A percentile compares a stretch with the other conserved stretches of the same genome.
Evolutionary conservation across 2,329 filamentous ascomycete genomes (phyloP).

Genomic region (Rugonectria rugulosa): DNA sequence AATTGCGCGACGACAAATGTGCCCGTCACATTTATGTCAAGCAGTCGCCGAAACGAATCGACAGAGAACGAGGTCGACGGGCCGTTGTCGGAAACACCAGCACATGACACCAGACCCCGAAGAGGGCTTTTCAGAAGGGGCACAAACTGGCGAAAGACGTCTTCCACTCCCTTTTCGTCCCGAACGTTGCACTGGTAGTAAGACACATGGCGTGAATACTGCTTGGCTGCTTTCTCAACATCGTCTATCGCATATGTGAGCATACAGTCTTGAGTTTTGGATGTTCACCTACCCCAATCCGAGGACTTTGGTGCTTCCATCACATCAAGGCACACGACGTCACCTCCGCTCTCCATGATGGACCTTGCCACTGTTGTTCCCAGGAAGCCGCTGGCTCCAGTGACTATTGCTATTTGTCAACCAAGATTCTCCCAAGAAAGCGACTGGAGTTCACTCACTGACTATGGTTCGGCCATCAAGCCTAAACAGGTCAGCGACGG

Average conservation of each 20-base stretch:
- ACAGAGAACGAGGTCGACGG: slow-evolving; percentile 38
- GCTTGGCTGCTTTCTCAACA: background rate
- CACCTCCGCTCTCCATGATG: slow-evolving; percentile 43
- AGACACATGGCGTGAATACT: background rate
- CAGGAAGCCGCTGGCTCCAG: slow-evolving; percentile 15
- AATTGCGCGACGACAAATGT: slow-evolving; percentile 56
- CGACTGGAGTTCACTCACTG: background rate
- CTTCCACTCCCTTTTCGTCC: background rate
- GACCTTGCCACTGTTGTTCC: background rate
- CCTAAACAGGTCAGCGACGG: slow-evolving; percentile 4
- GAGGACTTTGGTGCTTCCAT: slow-evolving; percentile 14
- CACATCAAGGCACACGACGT: slow-evolving; percentile 43
- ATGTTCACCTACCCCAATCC: slow-evolving; percentile 31
- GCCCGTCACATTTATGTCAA: slow-evolving; percentile 56
- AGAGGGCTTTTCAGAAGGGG: slow-evolving; percentile 32
- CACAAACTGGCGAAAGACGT: background rate
- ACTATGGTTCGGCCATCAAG: slow-evolving; percentile 5
- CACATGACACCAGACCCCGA: slow-evolving; percentile 43
- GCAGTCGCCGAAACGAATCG: slow-evolving; percentile 30
- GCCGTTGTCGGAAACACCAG: slow-evolving; percentile 40
- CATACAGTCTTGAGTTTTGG: too few species aligned
- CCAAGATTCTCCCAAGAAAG: too few species aligned
- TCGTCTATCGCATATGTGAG: background rate
- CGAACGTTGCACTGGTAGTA: slow-evolving; percentile 3
- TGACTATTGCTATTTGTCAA: background rate